phyloP scores from a whole-genome alignment of 2,329 filamentous ascomycete species.

The Dryadomyces quercivorus region DNA sequence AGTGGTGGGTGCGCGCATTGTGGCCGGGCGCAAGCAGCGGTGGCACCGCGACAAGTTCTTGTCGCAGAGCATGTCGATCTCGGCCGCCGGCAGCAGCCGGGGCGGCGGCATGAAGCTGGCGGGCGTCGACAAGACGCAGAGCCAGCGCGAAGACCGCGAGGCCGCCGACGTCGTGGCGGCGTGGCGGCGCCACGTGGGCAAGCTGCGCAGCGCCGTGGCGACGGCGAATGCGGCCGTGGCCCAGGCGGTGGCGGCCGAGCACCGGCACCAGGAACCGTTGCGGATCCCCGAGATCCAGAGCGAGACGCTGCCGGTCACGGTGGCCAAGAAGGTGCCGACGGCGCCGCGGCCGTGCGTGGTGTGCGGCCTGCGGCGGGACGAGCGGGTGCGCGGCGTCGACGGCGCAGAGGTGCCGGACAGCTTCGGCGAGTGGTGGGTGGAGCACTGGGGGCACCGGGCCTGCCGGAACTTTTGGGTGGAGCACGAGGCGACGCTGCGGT shows the following conservation, averaged over 20 bases:
- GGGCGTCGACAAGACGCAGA: conserved; percentile 72
- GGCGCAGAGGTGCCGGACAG: conserved; percentile 63
- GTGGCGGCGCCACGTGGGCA: conserved; percentile 67
- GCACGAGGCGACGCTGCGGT: conserved; percentile 55
- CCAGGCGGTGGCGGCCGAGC: conserved; percentile 10
- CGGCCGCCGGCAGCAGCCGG: conserved; percentile 49
- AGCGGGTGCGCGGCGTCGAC: conserved; percentile 67
- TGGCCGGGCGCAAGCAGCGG: conserved; percentile 72
- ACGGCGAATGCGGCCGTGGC: conserved; percentile 41
- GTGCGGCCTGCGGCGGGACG: conserved; percentile 80
- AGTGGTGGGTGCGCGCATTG: conserved; percentile 62
- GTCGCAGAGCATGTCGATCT: conserved; percentile 80
- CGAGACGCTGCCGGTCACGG: conserved; percentile 55
- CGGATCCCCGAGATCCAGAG: conserved; percentile 54
- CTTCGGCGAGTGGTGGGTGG: conserved; percentile 94
- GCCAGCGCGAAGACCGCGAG: conserved; percentile 74
- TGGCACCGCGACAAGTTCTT: conserved; percentile 87
- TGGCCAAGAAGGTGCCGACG: conserved; percentile 59
- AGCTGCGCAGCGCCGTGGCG: conserved; percentile 60
- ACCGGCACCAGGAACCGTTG: conserved; percentile 20
- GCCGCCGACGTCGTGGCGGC: conserved; percentile 61
- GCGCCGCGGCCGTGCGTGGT: conserved; percentile 68
- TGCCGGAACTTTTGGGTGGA: conserved; percentile 80
- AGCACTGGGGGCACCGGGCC: conserved; percentile 70
- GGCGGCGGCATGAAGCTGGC: conserved; percentile 80